These are phyloP conservation scores for Triticum urartu DNA, from an alignment of 176 grass and related monocot genomes.

Conservation along the genomic window DNA sequence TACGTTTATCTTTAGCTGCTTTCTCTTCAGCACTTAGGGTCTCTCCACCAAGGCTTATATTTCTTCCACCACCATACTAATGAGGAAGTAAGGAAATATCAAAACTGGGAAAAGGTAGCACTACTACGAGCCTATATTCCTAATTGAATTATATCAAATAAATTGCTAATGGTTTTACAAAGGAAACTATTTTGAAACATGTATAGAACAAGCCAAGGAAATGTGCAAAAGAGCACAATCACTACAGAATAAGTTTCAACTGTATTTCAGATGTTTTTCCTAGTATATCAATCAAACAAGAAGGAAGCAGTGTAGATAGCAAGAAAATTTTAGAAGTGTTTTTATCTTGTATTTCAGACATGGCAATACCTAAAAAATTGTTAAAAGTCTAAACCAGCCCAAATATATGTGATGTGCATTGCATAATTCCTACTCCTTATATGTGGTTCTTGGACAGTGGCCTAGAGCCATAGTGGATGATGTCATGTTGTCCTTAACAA, in stretches of 20 bases:
- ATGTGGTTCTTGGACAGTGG: slow-evolving; percentile 8
- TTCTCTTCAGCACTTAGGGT: slow-evolving; percentile 56
- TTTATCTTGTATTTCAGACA: slow-evolving; percentile 6
- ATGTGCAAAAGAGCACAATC: not conserved
- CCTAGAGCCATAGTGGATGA: not conserved
- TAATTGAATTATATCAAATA: slow-evolving; percentile 16
- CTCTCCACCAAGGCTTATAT: slow-evolving; percentile 56
- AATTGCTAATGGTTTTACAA: not conserved
- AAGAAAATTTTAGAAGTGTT: not conserved
- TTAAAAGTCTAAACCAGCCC: not conserved
- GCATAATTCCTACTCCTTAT: not conserved
- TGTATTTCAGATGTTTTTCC: not conserved
- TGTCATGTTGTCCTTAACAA: not conserved
- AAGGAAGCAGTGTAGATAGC: not conserved
- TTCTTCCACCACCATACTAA: slow-evolving; percentile 74
- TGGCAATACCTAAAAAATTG: not conserved
- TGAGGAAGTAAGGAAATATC: slow-evolving; percentile 31
- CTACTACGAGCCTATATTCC: not conserved
- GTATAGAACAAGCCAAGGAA: slow-evolving; percentile 22
- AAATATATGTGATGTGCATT: not conserved
- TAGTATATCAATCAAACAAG: slow-evolving; percentile 15
- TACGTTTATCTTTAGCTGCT: slow-evolving; percentile 51
- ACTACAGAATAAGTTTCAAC: not conserved
- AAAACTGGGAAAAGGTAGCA: not conserved
- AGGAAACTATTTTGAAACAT: not conserved